Evolutionary conservation across 2,329 filamentous ascomycete species (phyloP).

Genomic region (Plectosphaerella plurivora): DNA sequence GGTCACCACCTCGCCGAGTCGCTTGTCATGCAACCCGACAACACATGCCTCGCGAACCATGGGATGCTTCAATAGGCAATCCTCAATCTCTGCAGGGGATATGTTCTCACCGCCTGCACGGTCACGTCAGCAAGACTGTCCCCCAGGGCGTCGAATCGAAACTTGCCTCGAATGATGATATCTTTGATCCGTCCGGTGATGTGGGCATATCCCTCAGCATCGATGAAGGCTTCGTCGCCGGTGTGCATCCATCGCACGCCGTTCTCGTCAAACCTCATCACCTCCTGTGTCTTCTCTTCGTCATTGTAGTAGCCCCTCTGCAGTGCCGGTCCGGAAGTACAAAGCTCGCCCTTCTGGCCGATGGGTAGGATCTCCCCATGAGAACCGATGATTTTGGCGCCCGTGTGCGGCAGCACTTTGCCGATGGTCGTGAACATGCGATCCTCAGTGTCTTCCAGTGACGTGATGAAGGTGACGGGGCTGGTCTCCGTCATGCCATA

Average conservation of each 20-base stretch:
- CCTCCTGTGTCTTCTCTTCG: slow-evolving; percentile 19
- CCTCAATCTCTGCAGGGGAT: slow-evolving; percentile 88
- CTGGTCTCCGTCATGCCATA: slow-evolving; percentile 66
- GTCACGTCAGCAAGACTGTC: no score
- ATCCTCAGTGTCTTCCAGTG: slow-evolving; percentile 58
- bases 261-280: slow-evolving; percentile 23
- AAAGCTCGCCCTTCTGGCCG: slow-evolving; percentile 56
- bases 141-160: no score
- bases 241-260: slow-evolving; percentile 49
- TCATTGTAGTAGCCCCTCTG: slow-evolving; percentile 64
- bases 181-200: slow-evolving; percentile 68
- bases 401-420: slow-evolving; percentile 53
- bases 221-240: slow-evolving; percentile 49
- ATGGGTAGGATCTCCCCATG: slow-evolving; percentile 47
- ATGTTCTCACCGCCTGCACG: slow-evolving; percentile 98
- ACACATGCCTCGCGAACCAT: slow-evolving; percentile 73
- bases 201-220: slow-evolving; percentile 34
- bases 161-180: no score
- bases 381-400: slow-evolving; percentile 59
- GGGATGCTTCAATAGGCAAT: slow-evolving; percentile 71
- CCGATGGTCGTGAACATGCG: slow-evolving; percentile 62
- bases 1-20: slow-evolving; percentile 81
- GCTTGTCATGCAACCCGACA: slow-evolving; percentile 76
- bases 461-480: slow-evolving; percentile 58
- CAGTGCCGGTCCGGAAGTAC: slow-evolving; percentile 55